A percentile compares a stretch with the other conserved stretches of the same genome.
Conservation (phyloP, 129 eudicot species). For the Flaveria bidentis region DNA sequence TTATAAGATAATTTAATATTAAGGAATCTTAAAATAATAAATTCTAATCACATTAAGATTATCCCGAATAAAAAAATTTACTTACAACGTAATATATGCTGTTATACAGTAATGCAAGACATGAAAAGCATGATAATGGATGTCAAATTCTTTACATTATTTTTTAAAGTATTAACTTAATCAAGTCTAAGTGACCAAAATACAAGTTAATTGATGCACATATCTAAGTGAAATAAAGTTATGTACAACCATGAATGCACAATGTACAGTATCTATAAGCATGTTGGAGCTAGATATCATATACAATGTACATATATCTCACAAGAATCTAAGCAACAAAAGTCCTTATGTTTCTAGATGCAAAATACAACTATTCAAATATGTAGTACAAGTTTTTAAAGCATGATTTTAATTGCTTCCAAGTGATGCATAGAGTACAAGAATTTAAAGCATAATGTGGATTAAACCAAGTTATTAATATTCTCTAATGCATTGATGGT, state of each 20-base stretch:
- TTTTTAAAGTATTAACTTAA: too few species aligned
- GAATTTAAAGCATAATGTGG: constrained; percentile 1
- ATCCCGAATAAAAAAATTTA: neutral
- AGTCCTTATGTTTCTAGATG: neutral
- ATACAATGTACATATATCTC: neutral
- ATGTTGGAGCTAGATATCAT: neutral
- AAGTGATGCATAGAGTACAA: constrained; percentile 3
- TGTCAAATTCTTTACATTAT: too few species aligned
- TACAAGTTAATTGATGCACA: too few species aligned
- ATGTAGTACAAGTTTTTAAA: neutral
- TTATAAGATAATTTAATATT: neutral
- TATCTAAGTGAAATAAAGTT: neutral
- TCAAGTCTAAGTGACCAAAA: too few species aligned
- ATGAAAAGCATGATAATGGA: too few species aligned
- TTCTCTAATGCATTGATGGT: neutral
- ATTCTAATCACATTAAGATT: neutral
- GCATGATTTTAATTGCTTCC: neutral
- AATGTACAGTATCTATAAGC: constrained; percentile 9
- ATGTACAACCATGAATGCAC: constrained; percentile 6
- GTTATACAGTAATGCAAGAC: too few species aligned
- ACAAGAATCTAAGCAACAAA: constrained; percentile 6
- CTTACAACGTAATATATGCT: too few species aligned
- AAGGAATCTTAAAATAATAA: neutral
- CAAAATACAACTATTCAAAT: neutral
- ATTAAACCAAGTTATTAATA: too few species aligned